Percentiles rank a stretch among this genome's conserved stretches.
Evolutionary conservation across 306 rosid species (phyloP).

Genomic region (Hippophae tibetana): DNA sequence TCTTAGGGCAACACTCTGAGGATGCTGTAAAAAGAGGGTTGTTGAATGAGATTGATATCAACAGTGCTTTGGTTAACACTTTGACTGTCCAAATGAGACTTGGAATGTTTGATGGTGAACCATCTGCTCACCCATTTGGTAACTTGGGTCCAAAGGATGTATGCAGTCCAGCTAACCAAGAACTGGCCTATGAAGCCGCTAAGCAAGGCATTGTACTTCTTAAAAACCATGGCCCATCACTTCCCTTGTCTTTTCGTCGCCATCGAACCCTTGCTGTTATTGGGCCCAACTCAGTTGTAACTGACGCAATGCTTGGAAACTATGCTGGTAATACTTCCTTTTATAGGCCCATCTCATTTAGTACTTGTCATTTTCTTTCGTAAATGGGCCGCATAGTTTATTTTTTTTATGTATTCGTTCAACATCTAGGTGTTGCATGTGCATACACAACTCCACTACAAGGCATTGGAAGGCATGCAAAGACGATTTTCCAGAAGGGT

Average conservation of each 20-base stretch:
- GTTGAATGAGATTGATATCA: conserved; percentile 40
- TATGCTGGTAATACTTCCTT: conserved; percentile 50
- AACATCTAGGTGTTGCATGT: conserved; percentile 56
- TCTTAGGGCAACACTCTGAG: conserved; percentile 57
- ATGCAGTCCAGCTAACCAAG: conserved; percentile 57
- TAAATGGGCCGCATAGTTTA: not conserved
- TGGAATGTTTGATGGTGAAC: conserved; percentile 83
- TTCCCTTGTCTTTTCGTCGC: conserved; percentile 49
- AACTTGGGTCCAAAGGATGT: conserved; percentile 68
- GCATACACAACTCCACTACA: conserved; percentile 62
- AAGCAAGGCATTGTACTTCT: conserved; percentile 79
- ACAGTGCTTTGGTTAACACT: conserved; percentile 53
- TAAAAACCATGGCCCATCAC: conserved; percentile 43
- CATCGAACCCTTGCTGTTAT: conserved; percentile 64
- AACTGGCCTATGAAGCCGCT: conserved; percentile 74
- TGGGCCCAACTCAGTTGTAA: conserved; percentile 77
- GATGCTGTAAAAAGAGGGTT: conserved; percentile 63
- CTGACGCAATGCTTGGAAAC: conserved; percentile 70
- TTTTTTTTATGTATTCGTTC: not conserved
- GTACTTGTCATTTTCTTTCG: no score
- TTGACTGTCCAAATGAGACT: conserved; percentile 75
- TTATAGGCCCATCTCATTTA: no score
- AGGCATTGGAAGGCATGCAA: conserved; percentile 56
- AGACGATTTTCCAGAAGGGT: conserved; percentile 41
- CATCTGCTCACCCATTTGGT: conserved; percentile 44